phyloP scores from a whole-genome alignment of 2,329 filamentous ascomycete species.

The Botrytis tulipae region DNA sequence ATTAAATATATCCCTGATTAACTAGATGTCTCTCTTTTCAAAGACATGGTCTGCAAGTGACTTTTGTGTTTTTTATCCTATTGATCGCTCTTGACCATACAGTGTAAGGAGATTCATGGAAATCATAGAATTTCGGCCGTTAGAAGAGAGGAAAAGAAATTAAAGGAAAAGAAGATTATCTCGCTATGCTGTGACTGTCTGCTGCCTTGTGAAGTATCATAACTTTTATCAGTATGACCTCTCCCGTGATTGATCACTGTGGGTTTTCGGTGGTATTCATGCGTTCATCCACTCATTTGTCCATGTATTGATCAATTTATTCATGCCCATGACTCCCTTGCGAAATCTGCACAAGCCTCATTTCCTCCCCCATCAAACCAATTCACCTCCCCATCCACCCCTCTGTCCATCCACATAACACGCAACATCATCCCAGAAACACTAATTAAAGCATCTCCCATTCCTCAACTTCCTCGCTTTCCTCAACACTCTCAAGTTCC shows the following conservation, averaged over 20 bases:
- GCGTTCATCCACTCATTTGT: too few species aligned
- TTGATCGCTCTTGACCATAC: background rate
- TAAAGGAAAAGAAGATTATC: background rate
- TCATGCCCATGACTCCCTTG: fast-evolving
- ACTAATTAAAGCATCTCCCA: background rate
- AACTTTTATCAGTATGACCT: background rate
- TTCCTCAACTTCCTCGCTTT: background rate
- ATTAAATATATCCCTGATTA: background rate
- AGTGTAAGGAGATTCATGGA: background rate
- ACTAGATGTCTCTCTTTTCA: background rate
- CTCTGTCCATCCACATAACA: background rate
- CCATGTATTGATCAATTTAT: background rate
- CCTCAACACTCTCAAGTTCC: background rate
- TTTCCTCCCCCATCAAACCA: fast-evolving
- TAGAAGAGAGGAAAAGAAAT: background rate
- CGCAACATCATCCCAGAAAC: background rate
- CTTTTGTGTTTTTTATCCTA: background rate
- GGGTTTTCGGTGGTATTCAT: too few species aligned
- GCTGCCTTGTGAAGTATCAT: background rate
- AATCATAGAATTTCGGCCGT: background rate
- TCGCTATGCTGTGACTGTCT: fast-evolving
- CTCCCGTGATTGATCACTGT: too few species aligned
- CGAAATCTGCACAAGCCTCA: background rate
- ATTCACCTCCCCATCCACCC: background rate
- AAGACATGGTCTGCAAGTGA: background rate